phyloP scores from a whole-genome alignment of 305 asterid genomes.

The Solanum hybrid region DNA sequence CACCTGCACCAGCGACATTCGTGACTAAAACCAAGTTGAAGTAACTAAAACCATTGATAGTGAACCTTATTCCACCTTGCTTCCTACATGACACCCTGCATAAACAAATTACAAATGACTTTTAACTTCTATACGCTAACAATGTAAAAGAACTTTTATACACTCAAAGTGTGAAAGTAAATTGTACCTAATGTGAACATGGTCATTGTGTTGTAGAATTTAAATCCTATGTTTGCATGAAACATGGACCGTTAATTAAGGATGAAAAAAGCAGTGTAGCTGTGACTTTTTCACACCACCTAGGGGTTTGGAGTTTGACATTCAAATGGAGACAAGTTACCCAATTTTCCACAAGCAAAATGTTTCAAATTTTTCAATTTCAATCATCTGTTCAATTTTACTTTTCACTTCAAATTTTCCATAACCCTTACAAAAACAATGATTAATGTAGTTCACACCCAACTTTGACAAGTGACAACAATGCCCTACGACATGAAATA shows the following conservation, averaged over 20 bases:
- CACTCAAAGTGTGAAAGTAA: not conserved
- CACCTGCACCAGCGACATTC: slow-evolving; percentile 30
- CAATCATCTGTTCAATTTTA: not conserved
- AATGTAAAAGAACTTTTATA: not conserved
- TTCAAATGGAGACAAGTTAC: not conserved
- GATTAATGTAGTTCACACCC: not conserved
- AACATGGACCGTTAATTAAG: not conserved
- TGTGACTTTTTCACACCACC: not conserved
- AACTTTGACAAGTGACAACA: not conserved
- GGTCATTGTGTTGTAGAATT: not conserved
- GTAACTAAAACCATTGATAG: slow-evolving; percentile 23
- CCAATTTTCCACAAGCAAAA: not conserved
- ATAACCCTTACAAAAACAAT: no score
- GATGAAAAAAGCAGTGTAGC: not conserved
- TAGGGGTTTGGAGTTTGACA: not conserved
- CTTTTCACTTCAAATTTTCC: not conserved
- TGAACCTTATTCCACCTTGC: slow-evolving; percentile 25
- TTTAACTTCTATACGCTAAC: not conserved
- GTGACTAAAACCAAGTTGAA: slow-evolving; percentile 23
- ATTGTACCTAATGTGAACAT: not conserved
- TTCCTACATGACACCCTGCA: slow-evolving; percentile 21
- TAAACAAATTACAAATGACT: not conserved
- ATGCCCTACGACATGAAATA: not conserved
- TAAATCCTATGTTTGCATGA: not conserved
- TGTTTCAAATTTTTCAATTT: not conserved